Evolutionary conservation across 73 alveolate species (phyloP).

Genomic region (Diophrys appendiculata): DNA sequence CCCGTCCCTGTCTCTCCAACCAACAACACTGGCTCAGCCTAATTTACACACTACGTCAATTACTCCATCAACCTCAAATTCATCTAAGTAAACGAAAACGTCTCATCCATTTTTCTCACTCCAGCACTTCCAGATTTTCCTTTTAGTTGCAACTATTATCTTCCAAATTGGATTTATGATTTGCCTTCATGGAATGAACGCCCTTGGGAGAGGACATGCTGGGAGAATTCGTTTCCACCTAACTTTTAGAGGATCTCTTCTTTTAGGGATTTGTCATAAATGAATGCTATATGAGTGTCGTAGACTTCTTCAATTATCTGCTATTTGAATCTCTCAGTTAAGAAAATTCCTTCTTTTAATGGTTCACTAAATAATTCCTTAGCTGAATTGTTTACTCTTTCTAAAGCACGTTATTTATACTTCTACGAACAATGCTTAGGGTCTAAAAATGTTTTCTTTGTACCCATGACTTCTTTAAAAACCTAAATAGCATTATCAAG

Average conservation of each 20-base stretch:
- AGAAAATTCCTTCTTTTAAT: neutral
- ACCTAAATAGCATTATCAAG: neutral
- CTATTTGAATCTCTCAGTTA: neutral
- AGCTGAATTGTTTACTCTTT: constrained; percentile 3
- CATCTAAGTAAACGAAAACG: constrained; percentile 51
- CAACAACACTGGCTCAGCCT: constrained; percentile 80
- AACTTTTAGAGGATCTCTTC: constrained; percentile 9
- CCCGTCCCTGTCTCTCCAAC: constrained; percentile 99
- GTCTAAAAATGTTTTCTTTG: constrained; percentile 12
- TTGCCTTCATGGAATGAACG: neutral
- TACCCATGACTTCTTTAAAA: neutral
- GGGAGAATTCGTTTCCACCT: neutral
- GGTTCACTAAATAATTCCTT: neutral
- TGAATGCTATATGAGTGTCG: constrained; percentile 43
- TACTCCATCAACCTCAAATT: constrained; percentile 71
- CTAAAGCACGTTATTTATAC: neutral
- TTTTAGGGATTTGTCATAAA: constrained; percentile 34
- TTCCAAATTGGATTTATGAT: neutral
- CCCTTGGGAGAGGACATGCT: neutral
- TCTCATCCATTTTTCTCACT: neutral
- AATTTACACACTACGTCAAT: constrained; percentile 61
- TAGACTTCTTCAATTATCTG: constrained; percentile 35
- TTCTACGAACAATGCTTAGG: neutral
- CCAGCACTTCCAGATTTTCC: constrained; percentile 26
- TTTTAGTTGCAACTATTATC: neutral